These are phyloP conservation scores for Scutellaria barbata DNA, from an alignment of 257 asterid genomes.

Conservation along the genomic window DNA sequence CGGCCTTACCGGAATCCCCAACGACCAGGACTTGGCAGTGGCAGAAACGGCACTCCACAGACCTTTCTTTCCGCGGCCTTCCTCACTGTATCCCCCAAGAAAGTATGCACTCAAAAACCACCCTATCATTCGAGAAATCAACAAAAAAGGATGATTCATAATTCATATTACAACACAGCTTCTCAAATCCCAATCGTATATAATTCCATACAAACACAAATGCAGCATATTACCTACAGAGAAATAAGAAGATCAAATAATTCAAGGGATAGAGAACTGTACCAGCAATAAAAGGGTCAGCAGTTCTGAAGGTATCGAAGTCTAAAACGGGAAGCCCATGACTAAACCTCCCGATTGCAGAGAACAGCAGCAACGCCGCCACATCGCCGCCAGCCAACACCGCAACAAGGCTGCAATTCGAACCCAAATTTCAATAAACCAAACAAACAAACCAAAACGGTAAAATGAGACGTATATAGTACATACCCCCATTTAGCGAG, in stretches of 20 bases:
- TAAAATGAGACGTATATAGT: not conserved
- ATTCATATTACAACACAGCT: not conserved
- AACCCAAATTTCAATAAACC: constrained; percentile 17
- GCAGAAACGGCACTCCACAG: constrained; percentile 63
- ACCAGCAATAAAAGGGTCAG: constrained; percentile 95
- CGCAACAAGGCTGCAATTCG: constrained; percentile 66
- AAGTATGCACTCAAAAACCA: constrained; percentile 96
- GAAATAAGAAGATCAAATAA: not conserved
- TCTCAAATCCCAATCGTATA: too few species aligned
- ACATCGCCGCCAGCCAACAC: constrained; percentile 90
- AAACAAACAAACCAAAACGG: not conserved
- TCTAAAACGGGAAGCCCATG: constrained; percentile 84
- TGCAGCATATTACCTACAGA: not conserved
- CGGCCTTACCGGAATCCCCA: constrained; percentile 70
- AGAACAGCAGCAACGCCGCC: constrained; percentile 69
- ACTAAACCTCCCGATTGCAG: constrained; percentile 86
- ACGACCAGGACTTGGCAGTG: constrained; percentile 84
- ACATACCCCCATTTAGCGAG: constrained; percentile 77
- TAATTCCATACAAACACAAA: not conserved
- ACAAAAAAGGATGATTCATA: not conserved
- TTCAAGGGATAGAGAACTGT: not conserved
- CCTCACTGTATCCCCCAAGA: constrained; percentile 89
- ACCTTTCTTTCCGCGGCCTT: constrained; percentile 87
- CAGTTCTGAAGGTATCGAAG: constrained; percentile 69
- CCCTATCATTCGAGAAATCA: constrained; percentile 52